Conservation (phyloP, 345 rosid species). For the Dovyalis caffra region DNA sequence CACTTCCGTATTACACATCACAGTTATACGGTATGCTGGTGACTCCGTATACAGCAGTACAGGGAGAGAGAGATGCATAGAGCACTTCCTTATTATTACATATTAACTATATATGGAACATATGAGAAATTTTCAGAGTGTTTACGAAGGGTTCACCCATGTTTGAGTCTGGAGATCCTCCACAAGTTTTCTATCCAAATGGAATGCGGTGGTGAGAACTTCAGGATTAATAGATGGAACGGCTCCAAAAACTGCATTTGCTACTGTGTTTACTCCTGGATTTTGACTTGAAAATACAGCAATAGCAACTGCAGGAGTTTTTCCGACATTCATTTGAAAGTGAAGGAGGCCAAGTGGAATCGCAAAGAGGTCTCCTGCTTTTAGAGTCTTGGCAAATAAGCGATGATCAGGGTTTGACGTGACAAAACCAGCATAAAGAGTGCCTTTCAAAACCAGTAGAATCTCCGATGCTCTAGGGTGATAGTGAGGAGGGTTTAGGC, state of each 20-base stretch:
- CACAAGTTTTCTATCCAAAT: slow-evolving; percentile 4
- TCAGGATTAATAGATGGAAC: slow-evolving; percentile 3
- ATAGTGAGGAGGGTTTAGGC: slow-evolving; percentile 20
- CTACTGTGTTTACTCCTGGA: slow-evolving; percentile 16
- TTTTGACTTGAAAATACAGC: slow-evolving; percentile 20
- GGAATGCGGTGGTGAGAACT: slow-evolving; percentile 19
- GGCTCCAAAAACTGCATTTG: slow-evolving; percentile 12
- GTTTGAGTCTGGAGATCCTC: neutral
- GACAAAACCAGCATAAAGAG: slow-evolving; percentile 10
- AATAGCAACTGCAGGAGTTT: slow-evolving; percentile 11
- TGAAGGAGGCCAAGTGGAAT: slow-evolving; percentile 22
- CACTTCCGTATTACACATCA: too few species aligned
- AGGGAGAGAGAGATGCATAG: too few species aligned
- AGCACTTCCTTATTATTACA: too few species aligned
- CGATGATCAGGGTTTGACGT: slow-evolving; percentile 16
- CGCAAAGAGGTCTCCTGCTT: slow-evolving; percentile 19
- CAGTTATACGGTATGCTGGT: too few species aligned
- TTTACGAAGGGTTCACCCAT: neutral
- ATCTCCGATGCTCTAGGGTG: slow-evolving; percentile 25
- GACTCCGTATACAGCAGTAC: too few species aligned
- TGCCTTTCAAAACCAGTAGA: slow-evolving; percentile 6
- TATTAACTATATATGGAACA: too few species aligned
- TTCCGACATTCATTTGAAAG: slow-evolving; percentile 10
- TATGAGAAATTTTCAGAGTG: too few species aligned
- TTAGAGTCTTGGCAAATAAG: slow-evolving; percentile 6